Evolutionary conservation across 352 stramenopile genomes (phyloP).

Genomic region (Pythium dissimile): DNA sequence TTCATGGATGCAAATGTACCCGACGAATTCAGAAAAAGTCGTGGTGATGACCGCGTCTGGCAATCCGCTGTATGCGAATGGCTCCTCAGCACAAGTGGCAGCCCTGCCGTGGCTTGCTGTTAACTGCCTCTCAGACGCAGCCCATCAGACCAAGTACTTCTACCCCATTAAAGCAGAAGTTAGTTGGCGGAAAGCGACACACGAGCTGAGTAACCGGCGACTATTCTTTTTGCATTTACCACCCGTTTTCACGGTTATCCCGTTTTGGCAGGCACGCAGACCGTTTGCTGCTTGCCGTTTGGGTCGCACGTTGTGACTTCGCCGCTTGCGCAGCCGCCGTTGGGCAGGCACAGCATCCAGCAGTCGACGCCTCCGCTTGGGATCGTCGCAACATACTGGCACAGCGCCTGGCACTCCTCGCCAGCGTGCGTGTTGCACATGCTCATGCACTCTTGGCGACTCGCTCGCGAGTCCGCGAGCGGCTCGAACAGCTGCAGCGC

Average conservation of each 20-base stretch:
- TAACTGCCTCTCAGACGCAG: too few species aligned
- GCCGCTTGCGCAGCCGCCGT: slow-evolving; percentile 6
- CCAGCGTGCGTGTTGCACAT: slow-evolving; percentile 23
- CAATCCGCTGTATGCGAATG: too few species aligned
- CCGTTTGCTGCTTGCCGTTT: slow-evolving; percentile 6
- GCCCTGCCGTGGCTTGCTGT: too few species aligned
- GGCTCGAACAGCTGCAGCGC: slow-evolving; percentile 17
- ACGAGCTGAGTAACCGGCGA: too few species aligned
- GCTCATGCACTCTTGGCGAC: slow-evolving; percentile 17
- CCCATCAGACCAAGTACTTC: too few species aligned
- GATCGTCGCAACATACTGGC: slow-evolving; percentile 16
- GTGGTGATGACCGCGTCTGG: too few species aligned
- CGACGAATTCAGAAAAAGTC: too few species aligned
- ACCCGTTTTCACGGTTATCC: too few species aligned
- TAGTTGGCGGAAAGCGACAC: too few species aligned
- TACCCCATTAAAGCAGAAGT: too few species aligned
- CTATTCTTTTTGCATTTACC: too few species aligned
- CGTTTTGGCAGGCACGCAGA: background rate
- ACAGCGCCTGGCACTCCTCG: slow-evolving; percentile 15
- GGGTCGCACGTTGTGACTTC: slow-evolving; percentile 16
- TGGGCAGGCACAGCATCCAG: slow-evolving; percentile 24
- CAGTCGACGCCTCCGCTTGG: slow-evolving; percentile 20
- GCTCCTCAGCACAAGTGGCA: too few species aligned
- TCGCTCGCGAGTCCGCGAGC: slow-evolving; percentile 4
- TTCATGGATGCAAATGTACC: background rate